phyloP scores from a whole-genome alignment of 1,284 basidiomycete species.

The Rhodotorula glutinis region DNA sequence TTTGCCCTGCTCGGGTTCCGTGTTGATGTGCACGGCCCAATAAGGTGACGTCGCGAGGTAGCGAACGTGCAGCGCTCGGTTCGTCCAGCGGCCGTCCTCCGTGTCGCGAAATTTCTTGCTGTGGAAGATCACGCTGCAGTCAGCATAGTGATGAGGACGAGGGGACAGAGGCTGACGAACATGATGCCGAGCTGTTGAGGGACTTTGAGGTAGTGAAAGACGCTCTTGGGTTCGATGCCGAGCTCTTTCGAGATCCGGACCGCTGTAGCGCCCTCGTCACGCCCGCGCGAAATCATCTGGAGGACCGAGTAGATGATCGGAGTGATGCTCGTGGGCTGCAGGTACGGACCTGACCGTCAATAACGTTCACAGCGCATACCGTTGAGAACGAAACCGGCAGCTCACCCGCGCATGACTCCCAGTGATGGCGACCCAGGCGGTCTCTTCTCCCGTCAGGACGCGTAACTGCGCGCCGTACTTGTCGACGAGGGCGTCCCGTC shows the following conservation, averaged over 20 bases:
- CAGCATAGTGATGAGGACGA: no score
- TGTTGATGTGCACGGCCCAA: conserved; percentile 34
- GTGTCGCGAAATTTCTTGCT: conserved; percentile 43
- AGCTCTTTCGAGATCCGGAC: conserved; percentile 71
- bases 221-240: conserved; percentile 83
- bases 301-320: conserved; percentile 79
- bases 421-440: conserved; percentile 71
- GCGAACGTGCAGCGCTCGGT: conserved; percentile 44
- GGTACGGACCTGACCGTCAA: neutral
- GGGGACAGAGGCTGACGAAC: no score
- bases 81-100: conserved; percentile 42
- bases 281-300: conserved; percentile 75
- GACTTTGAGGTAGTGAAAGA: conserved; percentile 76
- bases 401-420: conserved; percentile 74
- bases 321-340: conserved; percentile 53
- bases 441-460: conserved; percentile 68
- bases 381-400: neutral
- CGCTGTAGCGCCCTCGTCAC: conserved; percentile 71
- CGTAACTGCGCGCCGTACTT: conserved; percentile 55
- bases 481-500: conserved; percentile 54
- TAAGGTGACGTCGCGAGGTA: conserved; percentile 41
- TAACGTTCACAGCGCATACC: no score
- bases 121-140: no score
- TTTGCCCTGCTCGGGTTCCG: conserved; percentile 18
- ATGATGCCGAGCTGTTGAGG: conserved; percentile 67